Conservation (phyloP, 1,284 basidiomycete species). For the Fomitopsis palustris region DNA sequence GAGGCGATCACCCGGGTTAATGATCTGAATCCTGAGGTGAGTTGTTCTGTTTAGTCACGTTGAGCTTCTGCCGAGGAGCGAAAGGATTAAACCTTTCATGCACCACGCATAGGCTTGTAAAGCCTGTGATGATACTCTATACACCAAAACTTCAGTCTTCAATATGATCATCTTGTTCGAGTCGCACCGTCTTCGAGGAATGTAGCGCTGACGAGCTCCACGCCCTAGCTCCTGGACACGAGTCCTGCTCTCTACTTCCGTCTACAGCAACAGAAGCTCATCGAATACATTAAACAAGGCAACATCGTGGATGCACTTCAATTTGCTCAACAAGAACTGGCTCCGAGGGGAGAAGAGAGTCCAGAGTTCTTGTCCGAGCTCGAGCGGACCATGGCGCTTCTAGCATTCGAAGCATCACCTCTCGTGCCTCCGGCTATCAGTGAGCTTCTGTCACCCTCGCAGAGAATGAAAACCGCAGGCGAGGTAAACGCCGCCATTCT, state of each 20-base stretch:
- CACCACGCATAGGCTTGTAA: conserved; percentile 92
- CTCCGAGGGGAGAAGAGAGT: conserved; percentile 91
- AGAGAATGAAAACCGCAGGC: conserved; percentile 89
- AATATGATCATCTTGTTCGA: conserved; percentile 62
- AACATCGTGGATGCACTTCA: conserved; percentile 76
- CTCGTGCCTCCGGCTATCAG: conserved; percentile 65
- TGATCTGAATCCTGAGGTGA: conserved; percentile 95
- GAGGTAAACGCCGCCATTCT: conserved; percentile 96
- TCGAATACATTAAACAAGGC: conserved; percentile 89
- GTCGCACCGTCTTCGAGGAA: conserved; percentile 11
- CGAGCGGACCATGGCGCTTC: conserved; percentile 92
- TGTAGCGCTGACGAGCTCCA: conserved; percentile 11
- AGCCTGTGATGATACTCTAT: conserved; percentile 72
- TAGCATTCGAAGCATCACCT: conserved; percentile 81
- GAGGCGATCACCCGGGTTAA: conserved; percentile 93
- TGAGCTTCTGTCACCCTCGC: conserved; percentile 80
- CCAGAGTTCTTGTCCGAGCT: conserved; percentile 91
- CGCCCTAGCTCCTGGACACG: conserved; percentile 85
- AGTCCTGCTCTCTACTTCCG: conserved; percentile 90
- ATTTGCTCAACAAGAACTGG: conserved; percentile 93
- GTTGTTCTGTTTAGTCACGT: conserved; percentile 26
- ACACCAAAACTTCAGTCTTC: conserved; percentile 88
- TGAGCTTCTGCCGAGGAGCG: not conserved
- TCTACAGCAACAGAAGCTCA: conserved; percentile 90
- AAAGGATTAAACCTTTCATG: conserved; percentile 94